Conservation (phyloP, 2,329 filamentous ascomycete genomes). For the Chaetomium globosum region DNA sequence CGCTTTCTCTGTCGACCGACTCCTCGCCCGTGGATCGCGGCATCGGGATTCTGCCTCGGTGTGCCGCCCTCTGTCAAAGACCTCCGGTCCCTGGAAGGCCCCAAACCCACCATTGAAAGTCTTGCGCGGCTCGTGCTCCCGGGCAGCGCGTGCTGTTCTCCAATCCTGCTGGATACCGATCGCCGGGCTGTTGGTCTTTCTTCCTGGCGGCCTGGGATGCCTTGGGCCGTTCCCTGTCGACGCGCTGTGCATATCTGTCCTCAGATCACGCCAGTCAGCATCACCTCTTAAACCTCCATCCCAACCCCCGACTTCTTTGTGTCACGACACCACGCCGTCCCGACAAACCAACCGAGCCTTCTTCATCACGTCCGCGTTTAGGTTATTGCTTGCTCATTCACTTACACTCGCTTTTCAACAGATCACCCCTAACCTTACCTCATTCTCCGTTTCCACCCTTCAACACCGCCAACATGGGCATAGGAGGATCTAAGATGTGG, state of each 20-base stretch:
- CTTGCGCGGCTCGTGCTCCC: conserved; percentile 27
- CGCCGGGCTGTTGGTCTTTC: conserved; percentile 19
- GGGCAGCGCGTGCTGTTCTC: conserved; percentile 25
- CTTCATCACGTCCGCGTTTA: neutral
- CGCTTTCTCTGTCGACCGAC: conserved; percentile 25
- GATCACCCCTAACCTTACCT: conserved; percentile 22
- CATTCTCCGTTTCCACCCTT: conserved; percentile 24
- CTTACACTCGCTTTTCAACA: conserved; percentile 31
- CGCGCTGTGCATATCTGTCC: conserved; percentile 37
- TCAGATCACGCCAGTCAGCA: conserved; percentile 33
- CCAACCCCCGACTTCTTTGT: conserved; percentile 21
- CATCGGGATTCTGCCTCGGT: conserved; percentile 33
- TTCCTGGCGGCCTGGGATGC: conserved; percentile 25
- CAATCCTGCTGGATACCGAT: conserved; percentile 24
- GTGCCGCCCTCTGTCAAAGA: conserved; percentile 26
- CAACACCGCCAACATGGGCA: conserved; percentile 80
- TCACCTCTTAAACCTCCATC: conserved; percentile 21
- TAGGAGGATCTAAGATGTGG: conserved; percentile 78
- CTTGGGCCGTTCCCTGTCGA: conserved; percentile 16
- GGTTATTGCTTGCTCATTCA: conserved; percentile 20
- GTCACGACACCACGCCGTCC: conserved; percentile 18
- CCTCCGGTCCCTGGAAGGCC: conserved; percentile 5
- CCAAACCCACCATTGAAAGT: conserved; percentile 28
- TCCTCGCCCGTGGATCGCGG: conserved; percentile 26
- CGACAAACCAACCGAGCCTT: neutral